These are phyloP conservation scores for Desmodesmus armatus DNA, from an alignment of 139 green algal species.

Conservation along the genomic window DNA sequence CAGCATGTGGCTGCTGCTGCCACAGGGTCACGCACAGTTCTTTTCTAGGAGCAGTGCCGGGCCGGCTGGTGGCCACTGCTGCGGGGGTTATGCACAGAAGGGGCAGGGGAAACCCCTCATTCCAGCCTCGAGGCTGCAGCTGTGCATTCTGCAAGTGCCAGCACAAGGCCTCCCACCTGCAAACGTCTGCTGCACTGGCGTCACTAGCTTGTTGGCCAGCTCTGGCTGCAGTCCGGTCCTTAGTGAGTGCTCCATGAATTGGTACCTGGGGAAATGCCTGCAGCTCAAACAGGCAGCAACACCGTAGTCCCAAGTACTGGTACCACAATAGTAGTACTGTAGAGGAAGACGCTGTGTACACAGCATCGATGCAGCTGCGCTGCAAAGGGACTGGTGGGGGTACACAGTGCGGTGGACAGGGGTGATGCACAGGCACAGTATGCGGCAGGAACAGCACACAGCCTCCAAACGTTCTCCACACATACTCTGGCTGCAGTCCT, in stretches of 20 bases:
- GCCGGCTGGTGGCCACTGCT: not conserved
- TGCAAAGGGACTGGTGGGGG: too few relatives aligned
- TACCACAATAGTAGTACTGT: too few relatives aligned
- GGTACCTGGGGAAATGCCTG: slow-evolving; percentile 50
- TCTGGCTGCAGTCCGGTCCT: slow-evolving; percentile 39
- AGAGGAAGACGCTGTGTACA: too few relatives aligned
- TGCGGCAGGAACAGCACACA: too few relatives aligned
- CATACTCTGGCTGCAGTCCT: too few relatives aligned
- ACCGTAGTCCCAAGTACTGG: too few relatives aligned
- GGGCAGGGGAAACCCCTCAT: too few relatives aligned
- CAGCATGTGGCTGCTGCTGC: not conserved
- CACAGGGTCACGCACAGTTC: not conserved
- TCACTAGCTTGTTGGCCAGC: not conserved
- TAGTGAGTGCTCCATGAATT: slow-evolving; percentile 38
- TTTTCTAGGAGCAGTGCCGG: not conserved
- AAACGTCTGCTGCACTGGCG: slow-evolving; percentile 10
- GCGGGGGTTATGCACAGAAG: too few relatives aligned
- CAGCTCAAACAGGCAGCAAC: not conserved
- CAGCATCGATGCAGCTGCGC: too few relatives aligned
- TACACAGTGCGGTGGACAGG: too few relatives aligned
- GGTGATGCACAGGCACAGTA: too few relatives aligned
- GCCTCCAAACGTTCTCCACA: too few relatives aligned
- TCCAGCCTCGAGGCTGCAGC: not conserved
- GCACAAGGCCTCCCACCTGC: not conserved
- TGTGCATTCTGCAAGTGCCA: not conserved